These are phyloP conservation scores for Penicillium canariense DNA, from an alignment of 495 filamentous ascomycete genomes.

Conservation along the genomic window DNA sequence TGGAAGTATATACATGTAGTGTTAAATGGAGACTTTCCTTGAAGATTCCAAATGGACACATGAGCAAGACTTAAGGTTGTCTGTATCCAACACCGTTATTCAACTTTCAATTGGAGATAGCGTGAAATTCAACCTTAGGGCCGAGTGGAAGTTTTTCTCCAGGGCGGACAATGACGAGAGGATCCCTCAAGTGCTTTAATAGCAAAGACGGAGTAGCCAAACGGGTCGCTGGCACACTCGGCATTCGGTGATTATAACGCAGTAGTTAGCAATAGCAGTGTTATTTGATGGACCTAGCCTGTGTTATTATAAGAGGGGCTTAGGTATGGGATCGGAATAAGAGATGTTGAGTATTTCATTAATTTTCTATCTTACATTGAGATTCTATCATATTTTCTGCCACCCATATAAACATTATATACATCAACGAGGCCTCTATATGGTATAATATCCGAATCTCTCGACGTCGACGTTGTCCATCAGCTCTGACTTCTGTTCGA, in stretches of 20 bases:
- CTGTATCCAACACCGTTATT: neutral
- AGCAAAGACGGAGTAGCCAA: neutral
- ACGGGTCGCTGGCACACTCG: neutral
- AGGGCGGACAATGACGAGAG: neutral
- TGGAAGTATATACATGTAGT: too few species aligned
- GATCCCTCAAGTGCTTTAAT: neutral
- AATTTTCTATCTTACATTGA: neutral
- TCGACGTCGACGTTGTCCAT: neutral
- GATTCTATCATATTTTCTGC: neutral
- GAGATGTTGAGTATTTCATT: too few species aligned
- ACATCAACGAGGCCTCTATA: neutral
- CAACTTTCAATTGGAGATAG: neutral
- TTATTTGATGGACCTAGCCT: too few species aligned
- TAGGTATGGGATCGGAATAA: too few species aligned
- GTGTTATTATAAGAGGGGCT: too few species aligned
- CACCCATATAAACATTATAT: neutral
- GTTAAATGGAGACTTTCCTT: too few species aligned
- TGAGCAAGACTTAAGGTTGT: too few species aligned
- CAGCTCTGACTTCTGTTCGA: neutral
- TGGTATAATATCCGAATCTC: conserved; percentile 3
- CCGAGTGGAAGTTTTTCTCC: neutral
- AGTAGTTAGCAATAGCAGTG: too few species aligned
- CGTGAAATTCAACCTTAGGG: neutral
- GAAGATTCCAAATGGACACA: too few species aligned
- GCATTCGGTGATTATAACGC: neutral